Evolutionary conservation across 768 basidiomycete species (phyloP).

Genomic region (Pulveroboletus ravenelii): DNA sequence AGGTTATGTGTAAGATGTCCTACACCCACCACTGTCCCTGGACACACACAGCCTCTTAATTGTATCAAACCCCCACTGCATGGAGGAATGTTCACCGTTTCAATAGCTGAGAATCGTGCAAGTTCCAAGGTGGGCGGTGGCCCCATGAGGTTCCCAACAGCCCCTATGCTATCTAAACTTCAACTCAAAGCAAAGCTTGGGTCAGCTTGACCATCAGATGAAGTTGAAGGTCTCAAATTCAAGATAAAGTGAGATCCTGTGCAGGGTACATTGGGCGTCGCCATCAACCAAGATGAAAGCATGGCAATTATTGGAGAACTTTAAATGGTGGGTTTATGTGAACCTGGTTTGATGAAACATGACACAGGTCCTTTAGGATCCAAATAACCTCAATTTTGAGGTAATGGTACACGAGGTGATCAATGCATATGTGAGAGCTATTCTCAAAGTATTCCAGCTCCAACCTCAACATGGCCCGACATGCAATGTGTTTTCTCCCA

Average conservation of each 20-base stretch:
- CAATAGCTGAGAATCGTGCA: constrained; percentile 52
- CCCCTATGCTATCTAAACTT: constrained; percentile 54
- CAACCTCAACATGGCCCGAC: constrained; percentile 49
- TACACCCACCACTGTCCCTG: constrained; percentile 28
- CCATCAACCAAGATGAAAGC: constrained; percentile 45
- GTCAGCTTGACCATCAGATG: constrained; percentile 56
- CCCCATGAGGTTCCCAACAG: constrained; percentile 49
- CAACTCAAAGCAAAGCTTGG: constrained; percentile 63
- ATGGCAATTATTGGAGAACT: constrained; percentile 41
- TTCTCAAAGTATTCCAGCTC: constrained; percentile 52
- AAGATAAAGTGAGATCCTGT: constrained; percentile 77
- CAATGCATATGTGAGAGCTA: constrained; percentile 56
- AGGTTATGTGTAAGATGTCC: constrained; percentile 34
- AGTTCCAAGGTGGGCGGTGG: constrained; percentile 37
- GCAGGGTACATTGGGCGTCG: constrained; percentile 60
- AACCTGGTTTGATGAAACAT: neutral
- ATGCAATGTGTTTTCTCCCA: constrained; percentile 55
- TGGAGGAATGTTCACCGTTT: constrained; percentile 72
- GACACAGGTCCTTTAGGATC: constrained; percentile 39
- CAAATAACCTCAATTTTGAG: constrained; percentile 72
- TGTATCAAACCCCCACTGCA: constrained; percentile 47
- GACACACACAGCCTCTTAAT: constrained; percentile 26
- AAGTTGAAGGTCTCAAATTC: constrained; percentile 65
- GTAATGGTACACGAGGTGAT: constrained; percentile 59
- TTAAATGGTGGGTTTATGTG: constrained; percentile 48